Evolutionary conservation across 2,329 filamentous ascomycete genomes (phyloP), one percentile per base, ranked within the genome.

Genomic region (Aspergillus sp.): DNA sequence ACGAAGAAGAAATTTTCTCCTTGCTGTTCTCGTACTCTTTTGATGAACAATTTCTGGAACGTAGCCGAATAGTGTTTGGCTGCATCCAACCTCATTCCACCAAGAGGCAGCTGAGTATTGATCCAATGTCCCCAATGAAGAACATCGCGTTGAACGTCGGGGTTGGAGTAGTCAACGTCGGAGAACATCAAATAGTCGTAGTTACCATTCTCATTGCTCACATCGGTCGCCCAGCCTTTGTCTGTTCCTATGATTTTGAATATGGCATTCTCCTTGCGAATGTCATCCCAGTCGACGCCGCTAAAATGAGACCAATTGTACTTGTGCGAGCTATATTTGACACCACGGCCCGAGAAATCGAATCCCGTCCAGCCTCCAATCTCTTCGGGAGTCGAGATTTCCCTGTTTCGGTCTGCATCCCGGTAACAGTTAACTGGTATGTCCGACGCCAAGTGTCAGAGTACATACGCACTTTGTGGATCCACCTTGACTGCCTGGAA

Each of bases 111-210:
- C 62, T 88, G 80, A 6, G 84, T 77, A 1, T 84, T 82, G 60
- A 92, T 81, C 90, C 90, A 92, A 4, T 83, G 77, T 2, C 86
- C 87, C 90, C 89, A 92, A 54, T 82, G 80, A 57, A 88, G 79
- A 4, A 91, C 83, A 65, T 92, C 90, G 4, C 82, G 74, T 38
- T 82, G 80, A 9, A 91, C 89, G 66, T 90, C 89, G 0, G 81
- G 80, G 60, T 90, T 83, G 2, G 78, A 75, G 72, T 89, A 89
- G 73, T 91, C 89, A 45, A 92, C 74, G 72, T 92, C 87, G 6
- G 87, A 86, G 67, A 90, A 91, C 87, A 92, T 91, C 17, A 91
- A 82, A 70, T 87, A 91, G 66, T 84, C 82, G 54, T 85, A 87
- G 69, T 92, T 92, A 7, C 89, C 89, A 65, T 87, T 83, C 72